Conservation (phyloP, 1,284 basidiomycete genomes). For the Lentinula novae-zelandiae region DNA sequence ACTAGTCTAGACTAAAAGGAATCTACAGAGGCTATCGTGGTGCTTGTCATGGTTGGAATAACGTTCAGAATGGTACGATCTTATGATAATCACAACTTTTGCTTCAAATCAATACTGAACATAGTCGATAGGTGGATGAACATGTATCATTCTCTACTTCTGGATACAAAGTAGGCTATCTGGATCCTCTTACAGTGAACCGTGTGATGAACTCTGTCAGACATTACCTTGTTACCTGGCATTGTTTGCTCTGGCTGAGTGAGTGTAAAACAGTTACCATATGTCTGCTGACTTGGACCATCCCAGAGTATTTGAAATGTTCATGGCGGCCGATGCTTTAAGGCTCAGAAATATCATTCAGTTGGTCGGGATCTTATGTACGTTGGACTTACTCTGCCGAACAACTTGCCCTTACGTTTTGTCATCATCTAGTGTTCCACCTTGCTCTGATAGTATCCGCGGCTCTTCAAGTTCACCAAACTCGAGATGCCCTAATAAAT, state of each 20-base stretch:
- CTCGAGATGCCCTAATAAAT: constrained; percentile 48
- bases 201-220: constrained; percentile 31
- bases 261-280: constrained; percentile 19
- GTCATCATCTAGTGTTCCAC: constrained; percentile 58
- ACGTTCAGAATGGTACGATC: constrained; percentile 45
- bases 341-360: constrained; percentile 74
- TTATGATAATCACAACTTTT: not conserved
- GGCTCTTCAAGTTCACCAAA: constrained; percentile 72
- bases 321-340: constrained; percentile 74
- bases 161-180: constrained; percentile 49
- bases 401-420: not conserved
- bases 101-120: constrained; percentile 4
- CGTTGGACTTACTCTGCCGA: constrained; percentile 19
- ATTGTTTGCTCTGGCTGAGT: constrained; percentile 79
- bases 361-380: constrained; percentile 67
- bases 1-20: constrained; percentile 16
- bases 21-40: constrained; percentile 39
- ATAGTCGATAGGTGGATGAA: constrained; percentile 45
- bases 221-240: constrained; percentile 83
- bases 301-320: constrained; percentile 64
- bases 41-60: constrained; percentile 50
- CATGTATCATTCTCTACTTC: constrained; percentile 38
- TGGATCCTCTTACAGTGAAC: constrained; percentile 3
- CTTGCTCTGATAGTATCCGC: constrained; percentile 67
- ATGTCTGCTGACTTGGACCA: not conserved